Evolutionary conservation across 139 green algal genomes (phyloP), one percentile per base, ranked within the genome.

Genomic region (Micractinium sp.): DNA sequence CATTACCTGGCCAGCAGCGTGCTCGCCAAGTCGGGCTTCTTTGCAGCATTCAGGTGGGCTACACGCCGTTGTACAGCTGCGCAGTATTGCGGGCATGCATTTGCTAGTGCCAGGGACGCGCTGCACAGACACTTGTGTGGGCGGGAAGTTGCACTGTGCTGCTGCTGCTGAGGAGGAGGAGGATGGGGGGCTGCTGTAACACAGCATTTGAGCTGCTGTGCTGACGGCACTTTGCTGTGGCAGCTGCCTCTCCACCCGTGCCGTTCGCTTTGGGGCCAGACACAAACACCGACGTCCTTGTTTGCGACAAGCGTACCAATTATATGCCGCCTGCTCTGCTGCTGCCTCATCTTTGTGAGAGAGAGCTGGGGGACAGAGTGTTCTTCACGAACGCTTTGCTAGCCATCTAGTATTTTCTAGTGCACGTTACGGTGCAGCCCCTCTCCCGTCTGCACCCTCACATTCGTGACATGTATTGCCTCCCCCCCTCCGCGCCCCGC

Each of bases 11-110:
- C 90, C 0, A 92, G 92, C 36, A 94, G 93, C 1, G 91, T 92
- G 23, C 85, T 98, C 3, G 95, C 95, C 71, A 95, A 92, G 71
- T 97, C 93, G 15, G 98, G 98, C 22, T 98, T 99, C 89, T 90
- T 98, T 25, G 96, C 98, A 0, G 95, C 98, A n/a, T 99, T 99
- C 82, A 96, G 83, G 83, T 80, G 38, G 22, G 63, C 69, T 76
- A 12, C 63, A 71, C 27, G 27, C 36, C 12, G 20, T 15, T 36
- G 69, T 36, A 19, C 69, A 18, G 69, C 25, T 36, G 22, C 22
- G 63, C 63, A 12, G 7, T 71, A 12, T 23, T 25, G 20, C 63
- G 14, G 13, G 20, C 63, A 12, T 71, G 63, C 63, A 27, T 2
- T 31, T 71, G 9, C 14, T 12, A 31, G 63, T 12, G 63, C 12